A percentile compares a stretch with the other conserved stretches of the same genome.
phyloP scores from a whole-genome alignment of 805 yeast genomes.

The Metschnikowia reukaufii region DNA sequence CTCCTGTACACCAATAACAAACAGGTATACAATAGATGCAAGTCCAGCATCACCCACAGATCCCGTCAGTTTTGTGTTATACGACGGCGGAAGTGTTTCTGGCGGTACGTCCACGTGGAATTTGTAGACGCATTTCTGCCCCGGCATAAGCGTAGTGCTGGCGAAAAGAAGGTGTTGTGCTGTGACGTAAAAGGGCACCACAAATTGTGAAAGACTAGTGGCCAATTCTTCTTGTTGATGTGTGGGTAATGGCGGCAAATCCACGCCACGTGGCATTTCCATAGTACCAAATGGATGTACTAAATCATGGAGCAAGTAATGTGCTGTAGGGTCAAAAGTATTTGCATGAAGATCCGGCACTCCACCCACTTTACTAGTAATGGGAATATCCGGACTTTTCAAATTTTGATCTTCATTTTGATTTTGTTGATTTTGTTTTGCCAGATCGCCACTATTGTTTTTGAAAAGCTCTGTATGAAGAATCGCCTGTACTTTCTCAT shows the following conservation, averaged over 20 bases:
- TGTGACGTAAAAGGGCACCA: constrained; percentile 42
- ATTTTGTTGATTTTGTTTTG: background rate
- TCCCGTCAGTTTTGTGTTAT: constrained; percentile 43
- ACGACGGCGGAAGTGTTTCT: constrained; percentile 38
- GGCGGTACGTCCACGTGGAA: constrained; percentile 26
- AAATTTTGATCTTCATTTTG: no score
- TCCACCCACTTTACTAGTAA: constrained; percentile 32
- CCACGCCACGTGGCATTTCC: constrained; percentile 9
- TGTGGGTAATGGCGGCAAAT: constrained; percentile 1
- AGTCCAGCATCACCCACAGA: constrained; percentile 40
- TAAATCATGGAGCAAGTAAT: constrained; percentile 37
- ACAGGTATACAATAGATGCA: constrained; percentile 36
- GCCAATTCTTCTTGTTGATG: constrained; percentile 12
- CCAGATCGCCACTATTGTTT: constrained; percentile 12
- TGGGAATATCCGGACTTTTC: background rate
- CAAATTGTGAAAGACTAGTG: constrained; percentile 30
- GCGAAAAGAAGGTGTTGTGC: constrained; percentile 40
- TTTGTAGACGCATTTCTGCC: constrained; percentile 20
- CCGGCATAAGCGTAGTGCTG: constrained; percentile 25
- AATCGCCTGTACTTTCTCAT: constrained; percentile 23
- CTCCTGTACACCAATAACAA: constrained; percentile 35
- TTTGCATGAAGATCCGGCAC: constrained; percentile 30
- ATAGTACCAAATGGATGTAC: constrained; percentile 31
- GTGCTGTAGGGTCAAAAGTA: constrained; percentile 20
- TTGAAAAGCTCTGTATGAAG: constrained; percentile 28